Percentiles rank a stretch among this genome's conserved stretches.
phyloP scores from a whole-genome alignment of 176 grass and related monocot species.

The Triticum timopheevii region DNA sequence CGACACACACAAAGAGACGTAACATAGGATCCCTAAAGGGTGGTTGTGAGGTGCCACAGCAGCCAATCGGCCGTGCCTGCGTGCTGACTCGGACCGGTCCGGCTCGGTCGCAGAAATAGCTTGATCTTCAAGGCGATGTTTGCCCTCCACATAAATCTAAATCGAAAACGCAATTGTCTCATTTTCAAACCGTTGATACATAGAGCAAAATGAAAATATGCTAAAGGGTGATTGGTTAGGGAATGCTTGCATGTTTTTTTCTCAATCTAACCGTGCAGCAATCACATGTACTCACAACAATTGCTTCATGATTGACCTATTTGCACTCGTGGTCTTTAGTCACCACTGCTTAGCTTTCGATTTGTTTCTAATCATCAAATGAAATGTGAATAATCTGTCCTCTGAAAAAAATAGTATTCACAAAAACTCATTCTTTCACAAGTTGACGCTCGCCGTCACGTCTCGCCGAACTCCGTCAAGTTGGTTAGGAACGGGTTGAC shows the following conservation, averaged over 20 bases:
- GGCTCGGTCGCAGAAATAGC: too few relatives aligned
- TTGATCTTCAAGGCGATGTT: too few relatives aligned
- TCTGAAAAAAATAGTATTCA: background rate
- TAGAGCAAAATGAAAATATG: too few relatives aligned
- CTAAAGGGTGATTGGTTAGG: background rate
- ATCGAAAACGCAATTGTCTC: too few relatives aligned
- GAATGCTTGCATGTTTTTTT: background rate
- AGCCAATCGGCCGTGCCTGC: too few relatives aligned
- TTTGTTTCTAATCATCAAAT: background rate
- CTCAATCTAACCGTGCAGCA: background rate
- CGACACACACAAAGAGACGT: too few relatives aligned
- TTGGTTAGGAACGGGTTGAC: slow-evolving; percentile 39
- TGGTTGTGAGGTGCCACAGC: too few relatives aligned
- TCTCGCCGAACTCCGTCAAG: too few relatives aligned
- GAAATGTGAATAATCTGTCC: background rate
- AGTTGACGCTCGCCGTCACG: background rate
- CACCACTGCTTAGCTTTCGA: background rate
- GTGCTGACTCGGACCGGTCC: too few relatives aligned
- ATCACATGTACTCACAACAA: background rate
- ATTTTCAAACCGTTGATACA: too few relatives aligned
- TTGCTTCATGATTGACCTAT: background rate
- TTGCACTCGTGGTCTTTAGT: background rate
- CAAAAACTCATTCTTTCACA: background rate
- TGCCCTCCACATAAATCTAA: too few relatives aligned
- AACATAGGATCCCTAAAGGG: too few relatives aligned